Base-by-base conservation (phyloP, 108 stramenopile species). In the Stephanodiscus minutulus region DNA sequence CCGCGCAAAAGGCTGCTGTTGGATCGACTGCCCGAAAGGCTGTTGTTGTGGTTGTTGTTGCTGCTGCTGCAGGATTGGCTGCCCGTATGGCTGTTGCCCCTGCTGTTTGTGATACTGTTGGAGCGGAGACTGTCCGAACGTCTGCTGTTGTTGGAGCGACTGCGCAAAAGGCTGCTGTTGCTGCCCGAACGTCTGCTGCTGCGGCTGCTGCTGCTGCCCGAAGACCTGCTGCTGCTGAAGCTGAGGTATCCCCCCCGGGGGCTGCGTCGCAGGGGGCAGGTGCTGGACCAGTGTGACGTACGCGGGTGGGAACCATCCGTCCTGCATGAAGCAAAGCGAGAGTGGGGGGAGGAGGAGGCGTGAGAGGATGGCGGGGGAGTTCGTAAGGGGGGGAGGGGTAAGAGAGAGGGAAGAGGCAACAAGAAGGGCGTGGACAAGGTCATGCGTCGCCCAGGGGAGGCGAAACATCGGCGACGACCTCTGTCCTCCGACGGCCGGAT, bases 221-320 rank as follows among this genome's bases (percentile, higher is more conserved):
- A 54, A 69, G 33, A 48, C 64, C 52, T 41, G 73, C 66, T 55
- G 82, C 24, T 65, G 72, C 41, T 68, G 83, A 24, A 68, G 76
- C 58, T 66, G 73, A 12, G 62, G 13, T 49, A 49, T 35, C 35
- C 35, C 39, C 3, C 39, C 39, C 39, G 39, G 39, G 7, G 1
- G 39, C 39, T 39, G 24, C 24, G 50, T 20, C 24, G 4, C 33
- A 31, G 55, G 21, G 29, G 59, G 24, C 28, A 52, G 47, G 7
- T 25, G 57, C 48, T n/a, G 64, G 36, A 76, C 53, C 5, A 75
- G 53, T 7, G 78, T 78, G 13, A 94, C 93, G 66, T 94, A 94
- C 12, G 87, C 68, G 15, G 93, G 90, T 25, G 93, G 93, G 69
- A 94, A 92, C 91, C 91, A 92, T 39, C 93, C 91, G 63, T 70